These are phyloP conservation scores for Dipodascus geniculatus DNA, from an alignment of 805 yeast species.

Conservation along the genomic window DNA sequence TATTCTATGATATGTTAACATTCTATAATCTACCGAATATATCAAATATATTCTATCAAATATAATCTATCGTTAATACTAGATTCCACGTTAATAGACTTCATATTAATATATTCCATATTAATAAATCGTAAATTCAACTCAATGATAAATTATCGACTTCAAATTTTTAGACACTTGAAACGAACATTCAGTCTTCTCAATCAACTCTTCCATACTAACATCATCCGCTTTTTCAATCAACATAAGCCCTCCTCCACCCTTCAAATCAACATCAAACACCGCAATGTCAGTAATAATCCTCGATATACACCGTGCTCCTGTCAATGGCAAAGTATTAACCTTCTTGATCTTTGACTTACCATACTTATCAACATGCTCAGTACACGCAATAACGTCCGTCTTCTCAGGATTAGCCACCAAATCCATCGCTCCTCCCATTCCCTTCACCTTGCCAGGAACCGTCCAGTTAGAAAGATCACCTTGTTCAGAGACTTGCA, in stretches of 20 bases:
- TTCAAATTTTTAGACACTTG: constrained; percentile 17
- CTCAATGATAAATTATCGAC: constrained; percentile 3
- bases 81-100: no score
- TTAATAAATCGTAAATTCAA: no score
- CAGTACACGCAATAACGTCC: constrained; percentile 36
- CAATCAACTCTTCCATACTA: constrained; percentile 30
- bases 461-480: constrained; percentile 44
- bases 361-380: constrained; percentile 38
- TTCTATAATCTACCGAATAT: no score
- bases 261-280: constrained; percentile 32
- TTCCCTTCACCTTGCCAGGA: constrained; percentile 40
- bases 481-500: constrained; percentile 37
- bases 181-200: constrained; percentile 33
- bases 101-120: no score
- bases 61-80: not conserved
- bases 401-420: constrained; percentile 36
- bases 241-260: constrained; percentile 28
- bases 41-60: not conserved
- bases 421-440: constrained; percentile 46
- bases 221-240: constrained; percentile 32
- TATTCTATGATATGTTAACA: no score
- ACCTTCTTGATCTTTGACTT: constrained; percentile 34
- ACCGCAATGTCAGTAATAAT: constrained; percentile 38
- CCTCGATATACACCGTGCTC: constrained; percentile 33
- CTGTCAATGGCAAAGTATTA: constrained; percentile 38